Percentiles rank a stretch among this genome's conserved stretches.
phyloP scores from a whole-genome alignment of 495 filamentous ascomycete genomes.

The Ramalina intermedia region DNA sequence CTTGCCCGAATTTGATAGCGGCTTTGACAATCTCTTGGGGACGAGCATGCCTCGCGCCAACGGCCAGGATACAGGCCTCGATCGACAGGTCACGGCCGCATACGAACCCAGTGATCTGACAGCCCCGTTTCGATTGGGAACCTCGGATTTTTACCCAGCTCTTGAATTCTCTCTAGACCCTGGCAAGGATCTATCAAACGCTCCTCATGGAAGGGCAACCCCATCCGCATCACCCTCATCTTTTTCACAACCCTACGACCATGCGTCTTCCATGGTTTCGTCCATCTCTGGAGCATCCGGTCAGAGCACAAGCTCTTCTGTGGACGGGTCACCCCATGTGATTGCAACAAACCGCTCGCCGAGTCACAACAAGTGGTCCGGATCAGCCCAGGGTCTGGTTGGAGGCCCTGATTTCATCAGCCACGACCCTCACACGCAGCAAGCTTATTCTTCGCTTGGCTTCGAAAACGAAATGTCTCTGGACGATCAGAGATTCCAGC shows the following conservation, averaged over 20 bases:
- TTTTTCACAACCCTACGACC: conserved; percentile 24
- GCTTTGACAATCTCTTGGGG: too few species aligned
- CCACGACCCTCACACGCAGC: conserved; percentile 38
- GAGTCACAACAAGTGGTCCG: conserved; percentile 45
- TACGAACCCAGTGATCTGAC: too few species aligned
- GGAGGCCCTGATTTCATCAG: conserved; percentile 54
- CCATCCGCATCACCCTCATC: conserved; percentile 17
- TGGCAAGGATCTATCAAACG: conserved; percentile 3
- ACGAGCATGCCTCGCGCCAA: too few species aligned
- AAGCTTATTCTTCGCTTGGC: conserved; percentile 24
- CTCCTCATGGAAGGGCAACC: conserved; percentile 3
- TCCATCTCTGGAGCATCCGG: conserved; percentile 61
- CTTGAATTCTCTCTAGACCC: conserved; percentile 2
- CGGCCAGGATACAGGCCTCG: too few species aligned
- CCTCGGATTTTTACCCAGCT: conserved; percentile 4
- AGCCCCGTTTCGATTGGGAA: background rate
- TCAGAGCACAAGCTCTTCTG: conserved; percentile 59
- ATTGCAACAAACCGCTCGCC: conserved; percentile 42
- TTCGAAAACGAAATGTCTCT: conserved; percentile 40
- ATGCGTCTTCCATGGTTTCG: conserved; percentile 41
- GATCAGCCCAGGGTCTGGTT: conserved; percentile 45
- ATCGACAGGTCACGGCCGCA: too few species aligned
- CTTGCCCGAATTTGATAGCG: too few species aligned
- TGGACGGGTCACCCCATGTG: conserved; percentile 68
- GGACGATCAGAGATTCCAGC: conserved; percentile 45